phyloP scores from a whole-genome alignment of 1,284 basidiomycete genomes.

The Trichosporon sp. region DNA sequence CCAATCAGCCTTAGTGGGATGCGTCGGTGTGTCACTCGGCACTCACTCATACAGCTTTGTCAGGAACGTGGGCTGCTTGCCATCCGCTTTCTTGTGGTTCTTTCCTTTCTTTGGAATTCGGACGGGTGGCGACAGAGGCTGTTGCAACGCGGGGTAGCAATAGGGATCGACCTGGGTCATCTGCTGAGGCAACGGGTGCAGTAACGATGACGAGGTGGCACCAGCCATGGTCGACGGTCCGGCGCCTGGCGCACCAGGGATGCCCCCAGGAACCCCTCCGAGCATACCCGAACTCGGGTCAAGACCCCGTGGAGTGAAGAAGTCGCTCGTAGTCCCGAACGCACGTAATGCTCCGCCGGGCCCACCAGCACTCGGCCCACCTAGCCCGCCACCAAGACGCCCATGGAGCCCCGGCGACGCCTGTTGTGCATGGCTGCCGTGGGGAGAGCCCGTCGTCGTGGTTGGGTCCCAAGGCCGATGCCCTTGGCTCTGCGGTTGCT shows the following conservation, averaged over 20 bases:
- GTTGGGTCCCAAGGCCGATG: not conserved
- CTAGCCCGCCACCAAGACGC: slow-evolving; percentile 2
- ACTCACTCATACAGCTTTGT: slow-evolving; percentile 88
- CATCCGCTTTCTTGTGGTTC: slow-evolving; percentile 48
- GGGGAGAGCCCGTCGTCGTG: not conserved
- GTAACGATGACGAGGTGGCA: slow-evolving; percentile 13
- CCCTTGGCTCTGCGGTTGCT: not conserved
- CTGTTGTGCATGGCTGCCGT: not conserved
- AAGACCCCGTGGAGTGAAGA: not conserved
- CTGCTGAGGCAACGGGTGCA: not conserved
- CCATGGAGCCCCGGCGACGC: not conserved
- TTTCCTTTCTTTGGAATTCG: slow-evolving; percentile 23
- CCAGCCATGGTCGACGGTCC: not conserved
- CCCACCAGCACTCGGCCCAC: not conserved
- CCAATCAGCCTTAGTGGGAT: not conserved
- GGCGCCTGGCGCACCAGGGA: not conserved
- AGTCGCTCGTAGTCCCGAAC: not conserved
- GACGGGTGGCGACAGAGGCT: not conserved
- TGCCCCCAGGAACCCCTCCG: not conserved
- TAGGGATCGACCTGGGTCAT: slow-evolving; percentile 31
- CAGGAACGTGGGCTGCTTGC: slow-evolving; percentile 79
- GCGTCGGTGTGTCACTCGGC: not conserved
- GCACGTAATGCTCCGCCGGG: not conserved
- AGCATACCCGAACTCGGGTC: slow-evolving; percentile 14
- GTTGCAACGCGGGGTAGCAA: slow-evolving; percentile 28